These are phyloP conservation scores for Wickerhamomyces bisporus DNA, from an alignment of 805 yeast genomes.

Conservation along the genomic window DNA sequence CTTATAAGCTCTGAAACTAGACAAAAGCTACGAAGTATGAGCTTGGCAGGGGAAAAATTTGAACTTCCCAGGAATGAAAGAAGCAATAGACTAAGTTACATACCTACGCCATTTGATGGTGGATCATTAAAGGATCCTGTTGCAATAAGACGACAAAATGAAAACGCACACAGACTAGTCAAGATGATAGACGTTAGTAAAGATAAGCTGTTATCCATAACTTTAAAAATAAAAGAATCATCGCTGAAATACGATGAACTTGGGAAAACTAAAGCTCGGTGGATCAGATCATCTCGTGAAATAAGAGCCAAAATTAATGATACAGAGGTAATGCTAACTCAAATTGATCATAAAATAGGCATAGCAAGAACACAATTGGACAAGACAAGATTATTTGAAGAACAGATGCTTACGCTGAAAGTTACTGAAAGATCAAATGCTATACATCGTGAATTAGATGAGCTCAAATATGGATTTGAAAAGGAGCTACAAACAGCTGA, in stretches of 20 bases:
- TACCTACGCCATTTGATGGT: not conserved
- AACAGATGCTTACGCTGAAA: constrained; percentile 11
- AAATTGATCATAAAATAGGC: constrained; percentile 11
- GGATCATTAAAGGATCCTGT: constrained; percentile 9
- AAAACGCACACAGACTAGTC: constrained; percentile 6
- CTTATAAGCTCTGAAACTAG: not conserved
- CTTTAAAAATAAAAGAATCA: constrained; percentile 6
- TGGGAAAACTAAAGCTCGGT: constrained; percentile 2
- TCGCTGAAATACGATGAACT: constrained; percentile 5
- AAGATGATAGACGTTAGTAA: constrained; percentile 9
- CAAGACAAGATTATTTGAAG: constrained; percentile 8
- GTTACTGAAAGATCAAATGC: constrained; percentile 27
- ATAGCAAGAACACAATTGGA: constrained; percentile 1
- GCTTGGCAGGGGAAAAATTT: constrained; percentile 2
- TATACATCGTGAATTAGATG: constrained; percentile 28
- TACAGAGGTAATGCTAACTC: constrained; percentile 10
- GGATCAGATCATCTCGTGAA: not conserved
- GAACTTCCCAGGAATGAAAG: not conserved
- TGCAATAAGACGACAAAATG: constrained; percentile 11
- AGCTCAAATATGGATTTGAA: constrained; percentile 21
- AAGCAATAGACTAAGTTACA: not conserved
- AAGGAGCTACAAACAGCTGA: not conserved
- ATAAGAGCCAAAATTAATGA: constrained; percentile 13
- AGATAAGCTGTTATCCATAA: constrained; percentile 8
- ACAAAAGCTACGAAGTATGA: not conserved